Evolutionary conservation across 345 rosid species (phyloP).

Genomic region (Acer yangbiense): DNA sequence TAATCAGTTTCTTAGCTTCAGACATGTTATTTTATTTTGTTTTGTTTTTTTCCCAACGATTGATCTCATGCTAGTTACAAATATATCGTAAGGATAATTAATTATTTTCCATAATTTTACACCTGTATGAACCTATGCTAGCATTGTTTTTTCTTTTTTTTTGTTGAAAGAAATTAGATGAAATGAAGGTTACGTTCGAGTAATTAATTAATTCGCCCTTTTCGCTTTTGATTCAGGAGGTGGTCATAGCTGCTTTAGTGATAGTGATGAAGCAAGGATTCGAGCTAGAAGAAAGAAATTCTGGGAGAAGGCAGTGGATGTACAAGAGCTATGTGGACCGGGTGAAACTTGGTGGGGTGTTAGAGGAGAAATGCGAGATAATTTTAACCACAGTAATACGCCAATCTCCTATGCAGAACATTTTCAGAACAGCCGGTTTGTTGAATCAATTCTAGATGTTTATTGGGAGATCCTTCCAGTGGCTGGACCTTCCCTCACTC

Average conservation of each 20-base stretch:
- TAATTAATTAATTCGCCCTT: neutral
- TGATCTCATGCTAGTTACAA: neutral
- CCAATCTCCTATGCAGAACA: constrained; percentile 69
- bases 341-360: constrained; percentile 99
- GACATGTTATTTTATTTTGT: neutral
- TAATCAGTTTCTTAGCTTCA: neutral
- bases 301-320: constrained; percentile 94
- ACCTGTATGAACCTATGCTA: neutral
- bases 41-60: neutral
- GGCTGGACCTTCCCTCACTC: constrained; percentile 98
- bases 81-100: neutral
- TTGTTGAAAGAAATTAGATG: neutral
- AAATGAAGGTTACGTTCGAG: neutral
- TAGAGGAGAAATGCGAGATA: constrained; percentile 82
- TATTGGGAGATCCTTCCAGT: constrained; percentile 97
- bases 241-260: constrained; percentile 92
- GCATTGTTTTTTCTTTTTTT: neutral
- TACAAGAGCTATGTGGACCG: constrained; percentile 78
- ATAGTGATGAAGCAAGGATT: constrained; percentile 89
- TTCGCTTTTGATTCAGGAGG: constrained; percentile 59
- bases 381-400: constrained; percentile 81
- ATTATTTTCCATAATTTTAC: neutral
- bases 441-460: constrained; percentile 85
- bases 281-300: constrained; percentile 79
- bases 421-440: constrained; percentile 75